These are phyloP conservation scores for Asclepias syriaca DNA, from an alignment of 257 asterid genomes.

Conservation along the genomic window DNA sequence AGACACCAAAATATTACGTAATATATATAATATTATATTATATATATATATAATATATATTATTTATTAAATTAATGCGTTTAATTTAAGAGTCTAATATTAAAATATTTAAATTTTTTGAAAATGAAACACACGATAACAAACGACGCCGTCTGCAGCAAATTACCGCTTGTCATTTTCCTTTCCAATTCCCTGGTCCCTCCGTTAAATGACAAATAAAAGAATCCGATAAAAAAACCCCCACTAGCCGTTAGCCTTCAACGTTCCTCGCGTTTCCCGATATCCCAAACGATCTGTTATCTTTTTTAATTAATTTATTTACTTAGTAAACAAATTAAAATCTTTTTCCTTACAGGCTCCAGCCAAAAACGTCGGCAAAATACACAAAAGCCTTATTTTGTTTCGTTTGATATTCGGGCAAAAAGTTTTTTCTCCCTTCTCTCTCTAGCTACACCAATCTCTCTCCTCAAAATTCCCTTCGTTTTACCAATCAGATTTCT, in stretches of 20 bases:
- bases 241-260: constrained; percentile 12
- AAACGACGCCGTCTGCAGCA: no score
- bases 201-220: neutral
- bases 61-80: no score
- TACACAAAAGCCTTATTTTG: neutral
- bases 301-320: neutral
- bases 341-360: neutral
- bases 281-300: neutral
- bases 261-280: constrained; percentile 23
- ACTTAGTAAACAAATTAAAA: no score
- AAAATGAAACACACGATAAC: no score
- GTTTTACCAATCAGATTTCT: neutral
- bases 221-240: neutral
- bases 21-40: no score
- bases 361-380: constrained; percentile 8
- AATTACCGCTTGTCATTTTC: no score
- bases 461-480: neutral
- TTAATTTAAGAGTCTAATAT: no score
- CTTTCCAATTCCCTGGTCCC: neutral
- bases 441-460: constrained; percentile 10
- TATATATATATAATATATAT: no score
- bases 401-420: neutral
- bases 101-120: no score
- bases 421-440: no score
- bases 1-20: no score